A percentile compares a stretch with the other conserved stretches of the same genome.
Evolutionary conservation across 1,284 basidiomycete genomes (phyloP).

Genomic region (Cryptococcus jaspeensis): DNA sequence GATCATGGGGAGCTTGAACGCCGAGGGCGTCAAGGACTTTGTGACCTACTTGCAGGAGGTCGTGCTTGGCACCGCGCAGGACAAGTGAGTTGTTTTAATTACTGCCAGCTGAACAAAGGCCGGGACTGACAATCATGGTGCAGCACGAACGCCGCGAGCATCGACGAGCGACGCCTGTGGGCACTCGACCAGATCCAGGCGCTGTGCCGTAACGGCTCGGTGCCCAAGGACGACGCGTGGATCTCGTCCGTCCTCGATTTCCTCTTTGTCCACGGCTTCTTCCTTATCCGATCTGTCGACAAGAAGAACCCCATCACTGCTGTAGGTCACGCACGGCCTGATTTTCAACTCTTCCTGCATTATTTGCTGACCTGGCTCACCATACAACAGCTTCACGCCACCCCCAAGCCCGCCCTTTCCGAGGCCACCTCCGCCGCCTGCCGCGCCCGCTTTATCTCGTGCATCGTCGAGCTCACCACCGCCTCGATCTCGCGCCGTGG

Average conservation of each 20-base stretch:
- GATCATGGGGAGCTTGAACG: conserved; percentile 73
- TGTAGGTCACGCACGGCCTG: conserved; percentile 56
- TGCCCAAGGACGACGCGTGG: conserved; percentile 80
- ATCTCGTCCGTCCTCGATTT: conserved; percentile 74
- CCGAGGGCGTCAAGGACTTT: conserved; percentile 73
- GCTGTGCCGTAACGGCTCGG: conserved; percentile 72
- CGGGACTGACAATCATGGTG: neutral
- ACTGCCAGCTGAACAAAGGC: too few relatives aligned
- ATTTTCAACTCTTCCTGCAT: too few relatives aligned
- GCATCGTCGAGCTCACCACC: conserved; percentile 70
- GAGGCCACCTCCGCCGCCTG: conserved; percentile 67
- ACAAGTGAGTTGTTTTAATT: conserved; percentile 31
- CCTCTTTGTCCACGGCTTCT: conserved; percentile 79
- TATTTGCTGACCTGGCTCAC: neutral
- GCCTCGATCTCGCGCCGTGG: conserved; percentile 60
- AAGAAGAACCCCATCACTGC: conserved; percentile 63
- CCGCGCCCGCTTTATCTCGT: conserved; percentile 68
- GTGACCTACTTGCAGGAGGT: conserved; percentile 68
- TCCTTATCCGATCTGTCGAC: conserved; percentile 67
- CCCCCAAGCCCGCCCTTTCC: conserved; percentile 69
- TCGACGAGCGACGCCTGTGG: conserved; percentile 63
- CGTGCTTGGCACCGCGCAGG: conserved; percentile 57
- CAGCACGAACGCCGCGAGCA: conserved; percentile 34
- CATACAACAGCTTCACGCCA: conserved; percentile 58
- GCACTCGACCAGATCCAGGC: conserved; percentile 80